These are phyloP conservation scores for Epicoccum sorghinum DNA, from an alignment of 2,329 filamentous ascomycete species.

Conservation along the genomic window DNA sequence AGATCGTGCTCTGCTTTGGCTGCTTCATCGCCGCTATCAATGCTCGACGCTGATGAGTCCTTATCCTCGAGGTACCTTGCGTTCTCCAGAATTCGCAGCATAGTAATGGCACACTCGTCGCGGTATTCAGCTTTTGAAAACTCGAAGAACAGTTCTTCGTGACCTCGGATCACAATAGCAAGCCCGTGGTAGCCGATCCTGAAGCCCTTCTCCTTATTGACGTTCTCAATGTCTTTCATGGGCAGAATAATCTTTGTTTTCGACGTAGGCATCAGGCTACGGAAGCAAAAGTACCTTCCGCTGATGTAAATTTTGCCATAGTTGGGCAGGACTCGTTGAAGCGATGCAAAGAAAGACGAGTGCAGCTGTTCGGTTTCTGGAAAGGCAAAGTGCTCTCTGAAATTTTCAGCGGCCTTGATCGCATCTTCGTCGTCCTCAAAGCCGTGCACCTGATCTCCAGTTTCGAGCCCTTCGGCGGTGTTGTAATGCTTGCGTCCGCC, in stretches of 20 bases:
- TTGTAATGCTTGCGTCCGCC: conserved; percentile 90
- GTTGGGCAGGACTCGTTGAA: conserved; percentile 87
- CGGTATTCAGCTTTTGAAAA: conserved; percentile 78
- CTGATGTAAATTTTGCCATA: conserved; percentile 98
- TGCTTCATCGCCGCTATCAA: conserved; percentile 72
- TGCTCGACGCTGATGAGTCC: conserved; percentile 68
- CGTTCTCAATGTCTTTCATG: conserved; percentile 88
- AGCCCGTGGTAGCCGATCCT: conserved; percentile 89
- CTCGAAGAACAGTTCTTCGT: conserved; percentile 97
- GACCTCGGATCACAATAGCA: conserved; percentile 88
- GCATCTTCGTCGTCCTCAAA: conserved; percentile 62
- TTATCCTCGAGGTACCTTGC: conserved; percentile 74
- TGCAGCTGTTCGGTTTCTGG: conserved; percentile 81
- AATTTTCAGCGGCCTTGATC: conserved; percentile 67
- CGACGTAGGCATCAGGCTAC: conserved; percentile 85
- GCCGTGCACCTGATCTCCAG: conserved; percentile 67
- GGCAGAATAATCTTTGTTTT: conserved; percentile 91
- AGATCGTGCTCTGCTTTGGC: conserved; percentile 83
- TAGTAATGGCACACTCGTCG: conserved; percentile 85
- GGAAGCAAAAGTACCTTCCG: conserved; percentile 86
- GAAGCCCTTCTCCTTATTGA: conserved; percentile 94
- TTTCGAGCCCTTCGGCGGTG: conserved; percentile 67
- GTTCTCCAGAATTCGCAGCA: conserved; percentile 78
- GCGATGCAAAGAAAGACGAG: conserved; percentile 88
- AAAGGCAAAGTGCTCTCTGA: conserved; percentile 89